Conservation (phyloP, 2,329 filamentous ascomycete species). For the Diaporthe ilicicola region DNA sequence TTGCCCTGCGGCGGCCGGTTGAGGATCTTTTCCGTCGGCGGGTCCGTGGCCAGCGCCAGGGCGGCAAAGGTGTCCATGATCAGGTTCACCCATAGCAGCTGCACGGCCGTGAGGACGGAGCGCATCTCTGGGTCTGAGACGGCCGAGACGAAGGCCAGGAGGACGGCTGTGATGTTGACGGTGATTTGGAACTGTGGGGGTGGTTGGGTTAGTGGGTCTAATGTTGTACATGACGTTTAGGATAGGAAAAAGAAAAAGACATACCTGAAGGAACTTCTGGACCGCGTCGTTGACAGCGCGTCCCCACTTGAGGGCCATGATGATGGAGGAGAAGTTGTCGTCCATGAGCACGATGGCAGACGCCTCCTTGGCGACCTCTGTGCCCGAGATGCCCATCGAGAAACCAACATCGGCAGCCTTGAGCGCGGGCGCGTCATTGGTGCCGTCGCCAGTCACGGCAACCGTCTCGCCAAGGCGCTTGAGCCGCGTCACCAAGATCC, state of each 20-base stretch:
- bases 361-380: constrained; percentile 73
- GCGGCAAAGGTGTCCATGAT: constrained; percentile 77
- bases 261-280: constrained; percentile 71
- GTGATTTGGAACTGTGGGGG: constrained; percentile 67
- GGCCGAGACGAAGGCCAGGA: constrained; percentile 71
- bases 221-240: neutral
- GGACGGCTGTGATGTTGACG: constrained; percentile 74
- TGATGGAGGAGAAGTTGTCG: constrained; percentile 72
- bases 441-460: constrained; percentile 72
- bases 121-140: constrained; percentile 63
- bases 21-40: constrained; percentile 65
- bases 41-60: constrained; percentile 71
- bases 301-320: constrained; percentile 75
- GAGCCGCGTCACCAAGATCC: constrained; percentile 62
- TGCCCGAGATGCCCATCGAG: constrained; percentile 73
- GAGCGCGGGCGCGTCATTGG: constrained; percentile 72
- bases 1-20: constrained; percentile 65
- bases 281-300: constrained; percentile 74
- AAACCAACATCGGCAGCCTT: constrained; percentile 74
- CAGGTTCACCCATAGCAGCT: constrained; percentile 74
- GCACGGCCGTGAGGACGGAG: constrained; percentile 71
- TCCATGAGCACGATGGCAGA: constrained; percentile 74
- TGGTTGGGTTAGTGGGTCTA: neutral
- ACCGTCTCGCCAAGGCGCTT: constrained; percentile 65
- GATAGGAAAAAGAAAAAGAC: neutral